Percentiles rank a stretch among this genome's conserved stretches.
Conservation (phyloP, 2,329 filamentous ascomycete species). For the Drechmeria coniospora region DNA sequence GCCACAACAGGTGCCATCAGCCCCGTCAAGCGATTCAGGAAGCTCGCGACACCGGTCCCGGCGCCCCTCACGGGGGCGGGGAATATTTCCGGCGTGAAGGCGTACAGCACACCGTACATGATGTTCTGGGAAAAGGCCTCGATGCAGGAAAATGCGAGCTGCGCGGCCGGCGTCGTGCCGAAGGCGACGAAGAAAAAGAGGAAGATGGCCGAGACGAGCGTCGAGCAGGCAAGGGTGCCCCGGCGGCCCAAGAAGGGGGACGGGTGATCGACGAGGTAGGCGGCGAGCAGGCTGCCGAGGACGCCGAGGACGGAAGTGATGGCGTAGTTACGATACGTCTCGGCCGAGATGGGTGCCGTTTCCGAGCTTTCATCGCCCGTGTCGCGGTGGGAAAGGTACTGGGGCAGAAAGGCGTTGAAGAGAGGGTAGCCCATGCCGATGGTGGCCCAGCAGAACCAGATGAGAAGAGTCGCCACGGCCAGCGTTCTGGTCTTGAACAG, state of each 20-base stretch:
- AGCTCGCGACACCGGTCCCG: constrained; percentile 56
- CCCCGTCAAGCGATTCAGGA: constrained; percentile 53
- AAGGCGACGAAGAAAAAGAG: constrained; percentile 51
- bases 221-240: constrained; percentile 54
- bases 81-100: constrained; percentile 65
- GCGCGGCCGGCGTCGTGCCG: constrained; percentile 37
- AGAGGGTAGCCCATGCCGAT: constrained; percentile 80
- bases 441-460: constrained; percentile 70
- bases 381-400: constrained; percentile 54
- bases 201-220: constrained; percentile 51
- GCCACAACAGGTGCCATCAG: constrained; percentile 55
- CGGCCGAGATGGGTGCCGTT: constrained; percentile 23
- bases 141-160: constrained; percentile 51
- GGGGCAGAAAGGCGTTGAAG: constrained; percentile 82
- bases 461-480: constrained; percentile 32
- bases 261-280: constrained; percentile 51
- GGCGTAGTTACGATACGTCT: constrained; percentile 65
- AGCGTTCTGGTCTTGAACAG: constrained; percentile 43
- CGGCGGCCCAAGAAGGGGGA: constrained; percentile 52
- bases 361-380: constrained; percentile 18
- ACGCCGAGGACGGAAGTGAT: constrained; percentile 66
- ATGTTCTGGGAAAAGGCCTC: constrained; percentile 62
- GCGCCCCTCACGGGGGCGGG: constrained; percentile 57
- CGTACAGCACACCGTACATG: constrained; percentile 64
- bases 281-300: constrained; percentile 61